A percentile compares a stretch with the other conserved stretches of the same genome.
These are phyloP conservation scores for Fusarium drepaniforme DNA, from an alignment of 2,329 filamentous ascomycete species.

Conservation along the genomic window DNA sequence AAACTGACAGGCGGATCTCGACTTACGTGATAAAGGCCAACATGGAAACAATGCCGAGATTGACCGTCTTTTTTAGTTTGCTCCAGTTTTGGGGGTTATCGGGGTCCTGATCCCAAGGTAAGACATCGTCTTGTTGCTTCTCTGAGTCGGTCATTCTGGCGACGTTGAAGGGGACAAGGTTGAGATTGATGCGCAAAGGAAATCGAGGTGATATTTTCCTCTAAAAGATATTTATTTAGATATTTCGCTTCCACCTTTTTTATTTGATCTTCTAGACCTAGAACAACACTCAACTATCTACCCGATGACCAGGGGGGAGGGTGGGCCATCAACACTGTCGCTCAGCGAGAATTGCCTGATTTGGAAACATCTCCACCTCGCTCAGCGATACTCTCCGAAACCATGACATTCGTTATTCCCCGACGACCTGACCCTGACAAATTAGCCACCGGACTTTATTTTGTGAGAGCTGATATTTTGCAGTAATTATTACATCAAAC, in stretches of 20 bases:
- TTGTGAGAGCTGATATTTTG: neutral
- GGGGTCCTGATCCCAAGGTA: neutral
- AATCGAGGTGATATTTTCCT: neutral
- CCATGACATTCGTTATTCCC: neutral
- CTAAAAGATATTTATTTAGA: neutral
- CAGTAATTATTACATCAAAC: neutral
- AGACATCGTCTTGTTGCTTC: neutral
- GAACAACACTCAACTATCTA: neutral
- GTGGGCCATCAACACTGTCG: neutral
- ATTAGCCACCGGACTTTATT: neutral
- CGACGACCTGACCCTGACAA: neutral
- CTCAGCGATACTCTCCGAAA: neutral
- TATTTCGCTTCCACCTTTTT: neutral
- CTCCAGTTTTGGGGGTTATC: constrained; percentile 21
- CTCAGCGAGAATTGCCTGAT: neutral
- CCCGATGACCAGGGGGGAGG: neutral
- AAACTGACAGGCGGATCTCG: accelerated
- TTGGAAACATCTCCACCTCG: neutral
- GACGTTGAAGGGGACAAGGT: neutral
- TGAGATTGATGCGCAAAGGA: neutral
- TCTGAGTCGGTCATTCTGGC: neutral
- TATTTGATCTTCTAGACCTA: neutral
- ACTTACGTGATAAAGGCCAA: constrained; percentile 18
- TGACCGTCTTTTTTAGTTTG: neutral
- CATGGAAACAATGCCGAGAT: constrained; percentile 5